A percentile compares a stretch with the other conserved stretches of the same genome.
Evolutionary conservation across 352 stramenopile genomes (phyloP).

Genomic region (Phytopythium vexans): DNA sequence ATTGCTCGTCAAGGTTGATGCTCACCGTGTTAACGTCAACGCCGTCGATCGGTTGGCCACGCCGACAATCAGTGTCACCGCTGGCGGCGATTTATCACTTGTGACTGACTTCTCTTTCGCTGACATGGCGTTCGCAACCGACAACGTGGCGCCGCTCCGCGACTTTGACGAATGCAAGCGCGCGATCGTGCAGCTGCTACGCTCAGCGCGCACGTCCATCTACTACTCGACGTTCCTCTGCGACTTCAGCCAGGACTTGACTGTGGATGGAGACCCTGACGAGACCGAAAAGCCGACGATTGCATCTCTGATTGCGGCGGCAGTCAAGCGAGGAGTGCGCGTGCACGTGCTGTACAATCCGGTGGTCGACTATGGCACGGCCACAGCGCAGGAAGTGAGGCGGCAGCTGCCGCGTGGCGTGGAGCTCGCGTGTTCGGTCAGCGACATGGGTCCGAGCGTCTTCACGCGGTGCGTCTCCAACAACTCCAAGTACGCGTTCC

Average conservation of each 20-base stretch:
- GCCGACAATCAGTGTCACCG: not conserved
- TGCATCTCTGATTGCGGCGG: constrained; percentile 50
- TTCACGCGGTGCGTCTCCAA: constrained; percentile 53
- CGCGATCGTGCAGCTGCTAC: constrained; percentile 51
- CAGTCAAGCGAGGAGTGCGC: constrained; percentile 55
- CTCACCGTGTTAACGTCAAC: constrained; percentile 8
- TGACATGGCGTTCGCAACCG: constrained; percentile 51
- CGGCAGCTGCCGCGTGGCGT: constrained; percentile 44
- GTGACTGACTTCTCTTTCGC: constrained; percentile 54
- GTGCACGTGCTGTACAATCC: constrained; percentile 78
- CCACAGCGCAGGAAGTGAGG: constrained; percentile 43
- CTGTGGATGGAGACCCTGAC: not conserved
- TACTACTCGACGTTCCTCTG: constrained; percentile 85
- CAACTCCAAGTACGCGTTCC: constrained; percentile 81
- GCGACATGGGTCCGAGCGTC: constrained; percentile 52
- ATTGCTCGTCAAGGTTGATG: constrained; percentile 55
- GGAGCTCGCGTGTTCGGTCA: constrained; percentile 56
- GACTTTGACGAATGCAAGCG: constrained; percentile 72
- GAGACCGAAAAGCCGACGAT: constrained; percentile 41
- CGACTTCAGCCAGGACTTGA: constrained; percentile 62
- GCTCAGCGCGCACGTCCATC: constrained; percentile 49
- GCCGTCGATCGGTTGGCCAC: not conserved
- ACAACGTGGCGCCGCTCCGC: constrained; percentile 34
- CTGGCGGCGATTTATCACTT: constrained; percentile 6
- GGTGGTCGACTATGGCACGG: constrained; percentile 67